Percentiles rank a stretch among this genome's conserved stretches.
Evolutionary conservation across 768 basidiomycete genomes (phyloP).

Genomic region (Amanita rubescens): DNA sequence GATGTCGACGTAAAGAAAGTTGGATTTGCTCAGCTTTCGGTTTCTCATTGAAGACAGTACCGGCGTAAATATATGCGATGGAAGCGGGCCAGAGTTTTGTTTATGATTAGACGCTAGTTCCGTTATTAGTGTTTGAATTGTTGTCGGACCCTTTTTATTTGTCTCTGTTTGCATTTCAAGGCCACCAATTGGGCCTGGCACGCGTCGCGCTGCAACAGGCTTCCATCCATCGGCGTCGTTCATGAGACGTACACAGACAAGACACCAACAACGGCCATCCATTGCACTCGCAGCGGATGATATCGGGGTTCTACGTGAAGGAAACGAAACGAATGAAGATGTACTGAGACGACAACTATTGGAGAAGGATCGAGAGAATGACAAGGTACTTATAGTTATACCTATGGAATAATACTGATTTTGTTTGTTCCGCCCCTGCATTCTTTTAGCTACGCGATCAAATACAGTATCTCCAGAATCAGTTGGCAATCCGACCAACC

Average conservation of each 20-base stretch:
- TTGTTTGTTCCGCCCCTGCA: not conserved
- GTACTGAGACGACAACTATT: conserved; percentile 53
- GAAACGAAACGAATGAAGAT: conserved; percentile 53
- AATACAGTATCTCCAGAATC: conserved; percentile 54
- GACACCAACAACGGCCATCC: conserved; percentile 48
- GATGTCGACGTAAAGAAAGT: conserved; percentile 24
- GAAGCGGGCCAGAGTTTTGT: too few relatives aligned
- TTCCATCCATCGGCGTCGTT: too few relatives aligned
- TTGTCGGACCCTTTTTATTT: too few relatives aligned
- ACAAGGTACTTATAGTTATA: conserved; percentile 38
- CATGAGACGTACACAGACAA: conserved; percentile 64
- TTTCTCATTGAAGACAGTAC: too few relatives aligned
- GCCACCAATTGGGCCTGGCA: too few relatives aligned
- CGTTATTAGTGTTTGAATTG: too few relatives aligned
- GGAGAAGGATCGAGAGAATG: conserved; percentile 64
- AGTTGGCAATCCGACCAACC: conserved; percentile 62
- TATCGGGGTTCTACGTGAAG: conserved; percentile 51
- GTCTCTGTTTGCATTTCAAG: too few relatives aligned
- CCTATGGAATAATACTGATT: not conserved
- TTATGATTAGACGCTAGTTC: too few relatives aligned
- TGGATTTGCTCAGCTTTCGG: conserved; percentile 22
- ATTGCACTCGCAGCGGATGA: conserved; percentile 47
- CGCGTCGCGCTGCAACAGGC: too few relatives aligned
- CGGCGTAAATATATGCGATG: too few relatives aligned
- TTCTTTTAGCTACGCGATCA: conserved; percentile 49